These are phyloP conservation scores for Phlebopus sp. DNA, from an alignment of 1,284 basidiomycete species.

Conservation along the genomic window DNA sequence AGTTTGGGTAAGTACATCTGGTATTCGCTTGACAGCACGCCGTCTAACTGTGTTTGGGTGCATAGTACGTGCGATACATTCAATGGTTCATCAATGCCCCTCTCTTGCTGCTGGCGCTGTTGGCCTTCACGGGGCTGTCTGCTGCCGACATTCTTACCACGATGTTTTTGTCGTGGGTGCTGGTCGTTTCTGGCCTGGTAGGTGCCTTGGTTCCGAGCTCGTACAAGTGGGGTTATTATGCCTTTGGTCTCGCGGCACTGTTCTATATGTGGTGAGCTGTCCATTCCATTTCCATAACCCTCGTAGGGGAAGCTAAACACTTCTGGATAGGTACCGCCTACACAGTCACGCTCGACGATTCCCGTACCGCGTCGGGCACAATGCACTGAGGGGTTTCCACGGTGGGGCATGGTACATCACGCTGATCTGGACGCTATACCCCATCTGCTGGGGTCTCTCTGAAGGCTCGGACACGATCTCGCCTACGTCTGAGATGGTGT, in stretches of 20 bases:
- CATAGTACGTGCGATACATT: slow-evolving; percentile 50
- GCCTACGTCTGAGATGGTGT: slow-evolving; percentile 46
- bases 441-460: slow-evolving; percentile 44
- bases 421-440: slow-evolving; percentile 53
- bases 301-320: neutral
- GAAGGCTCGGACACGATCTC: slow-evolving; percentile 49
- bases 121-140: slow-evolving; percentile 51
- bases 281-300: slow-evolving; percentile 21
- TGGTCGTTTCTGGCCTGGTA: slow-evolving; percentile 52
- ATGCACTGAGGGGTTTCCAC: slow-evolving; percentile 40
- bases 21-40: too few species aligned
- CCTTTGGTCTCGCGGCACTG: slow-evolving; percentile 43
- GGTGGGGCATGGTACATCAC: slow-evolving; percentile 40
- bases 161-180: slow-evolving; percentile 51
- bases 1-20: slow-evolving; percentile 46
- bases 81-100: slow-evolving; percentile 61
- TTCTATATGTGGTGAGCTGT: slow-evolving; percentile 47
- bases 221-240: slow-evolving; percentile 50
- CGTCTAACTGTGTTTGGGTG: too few species aligned
- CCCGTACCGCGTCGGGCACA: slow-evolving; percentile 35
- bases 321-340: slow-evolving; percentile 24
- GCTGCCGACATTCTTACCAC: slow-evolving; percentile 51
- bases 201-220: slow-evolving; percentile 44
- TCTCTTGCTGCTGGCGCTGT: slow-evolving; percentile 48
- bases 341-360: slow-evolving; percentile 29